Percentiles rank a stretch among this genome's conserved stretches.
Evolutionary conservation across 108 stramenopile species (phyloP).

Genomic region (Epithemia pelagica): DNA sequence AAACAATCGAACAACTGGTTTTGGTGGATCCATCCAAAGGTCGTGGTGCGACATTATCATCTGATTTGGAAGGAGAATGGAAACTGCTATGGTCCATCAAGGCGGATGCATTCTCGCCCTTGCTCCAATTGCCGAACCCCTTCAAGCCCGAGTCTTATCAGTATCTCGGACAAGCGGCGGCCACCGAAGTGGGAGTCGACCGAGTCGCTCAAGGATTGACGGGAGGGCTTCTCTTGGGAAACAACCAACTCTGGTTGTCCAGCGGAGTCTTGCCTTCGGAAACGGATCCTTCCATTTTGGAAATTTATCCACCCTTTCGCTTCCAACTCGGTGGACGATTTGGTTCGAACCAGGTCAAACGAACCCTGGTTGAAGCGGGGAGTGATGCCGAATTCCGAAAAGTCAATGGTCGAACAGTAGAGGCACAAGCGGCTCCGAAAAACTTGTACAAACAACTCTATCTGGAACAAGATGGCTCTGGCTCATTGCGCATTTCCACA

Average conservation of each 20-base stretch:
- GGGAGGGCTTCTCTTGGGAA: constrained; percentile 26
- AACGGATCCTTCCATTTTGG: constrained; percentile 36
- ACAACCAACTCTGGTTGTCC: constrained; percentile 33
- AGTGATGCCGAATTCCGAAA: constrained; percentile 71
- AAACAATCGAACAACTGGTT: constrained; percentile 2
- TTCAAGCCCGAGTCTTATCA: constrained; percentile 59
- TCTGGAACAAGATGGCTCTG: constrained; percentile 42
- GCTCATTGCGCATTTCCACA: constrained; percentile 49
- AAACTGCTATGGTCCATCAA: constrained; percentile 55
- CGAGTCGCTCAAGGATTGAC: constrained; percentile 60
- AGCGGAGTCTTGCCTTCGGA: constrained; percentile 19
- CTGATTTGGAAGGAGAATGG: constrained; percentile 64
- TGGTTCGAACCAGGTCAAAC: constrained; percentile 21
- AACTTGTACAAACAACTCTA: constrained; percentile 68
- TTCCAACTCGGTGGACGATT: constrained; percentile 38
- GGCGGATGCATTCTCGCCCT: constrained; percentile 57
- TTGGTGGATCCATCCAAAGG: constrained; percentile 11
- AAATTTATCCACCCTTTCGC: constrained; percentile 72
- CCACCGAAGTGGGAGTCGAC: constrained; percentile 47
- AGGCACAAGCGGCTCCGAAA: constrained; percentile 50
- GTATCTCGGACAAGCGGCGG: constrained; percentile 45
- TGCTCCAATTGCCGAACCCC: constrained; percentile 53
- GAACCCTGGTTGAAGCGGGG: constrained; percentile 50
- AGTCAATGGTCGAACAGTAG: constrained; percentile 40
- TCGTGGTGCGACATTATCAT: too few relatives aligned